Evolutionary conservation across 495 filamentous ascomycete species (phyloP).

Genomic region (Neurospora tetraspora): DNA sequence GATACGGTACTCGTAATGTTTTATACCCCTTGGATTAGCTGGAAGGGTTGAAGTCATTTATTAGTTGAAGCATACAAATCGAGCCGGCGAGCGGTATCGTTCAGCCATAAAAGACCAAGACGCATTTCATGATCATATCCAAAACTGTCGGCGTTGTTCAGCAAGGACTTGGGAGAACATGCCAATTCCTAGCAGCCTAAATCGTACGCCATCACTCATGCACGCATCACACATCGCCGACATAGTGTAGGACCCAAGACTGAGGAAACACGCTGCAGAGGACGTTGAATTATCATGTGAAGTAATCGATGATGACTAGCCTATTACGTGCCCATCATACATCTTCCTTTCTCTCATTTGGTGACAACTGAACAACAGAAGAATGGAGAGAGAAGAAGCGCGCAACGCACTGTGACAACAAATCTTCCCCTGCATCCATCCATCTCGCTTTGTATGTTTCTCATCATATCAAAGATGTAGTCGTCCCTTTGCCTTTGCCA

Average conservation of each 20-base stretch:
- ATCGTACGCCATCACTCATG: not conserved
- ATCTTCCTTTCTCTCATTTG: not conserved
- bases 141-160: not conserved
- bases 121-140: not conserved
- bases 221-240: not conserved
- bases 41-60: not conserved
- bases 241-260: not conserved
- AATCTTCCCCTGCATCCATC: not conserved
- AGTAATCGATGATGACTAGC: not conserved
- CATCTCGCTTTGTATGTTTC: not conserved
- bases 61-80: not conserved
- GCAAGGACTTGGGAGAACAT: no score
- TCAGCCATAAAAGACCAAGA: not conserved
- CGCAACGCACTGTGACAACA: not conserved
- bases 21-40: not conserved
- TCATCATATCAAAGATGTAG: not conserved
- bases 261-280: not conserved
- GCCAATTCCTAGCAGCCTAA: not conserved
- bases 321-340: not conserved
- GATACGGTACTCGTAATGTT: not conserved
- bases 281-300: not conserved
- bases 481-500: not conserved
- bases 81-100: not conserved
- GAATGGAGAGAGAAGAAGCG: not conserved
- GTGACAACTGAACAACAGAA: not conserved